These are phyloP conservation scores for Arabidopsis arenosa DNA, from an alignment of 345 rosid species.

Conservation along the genomic window DNA sequence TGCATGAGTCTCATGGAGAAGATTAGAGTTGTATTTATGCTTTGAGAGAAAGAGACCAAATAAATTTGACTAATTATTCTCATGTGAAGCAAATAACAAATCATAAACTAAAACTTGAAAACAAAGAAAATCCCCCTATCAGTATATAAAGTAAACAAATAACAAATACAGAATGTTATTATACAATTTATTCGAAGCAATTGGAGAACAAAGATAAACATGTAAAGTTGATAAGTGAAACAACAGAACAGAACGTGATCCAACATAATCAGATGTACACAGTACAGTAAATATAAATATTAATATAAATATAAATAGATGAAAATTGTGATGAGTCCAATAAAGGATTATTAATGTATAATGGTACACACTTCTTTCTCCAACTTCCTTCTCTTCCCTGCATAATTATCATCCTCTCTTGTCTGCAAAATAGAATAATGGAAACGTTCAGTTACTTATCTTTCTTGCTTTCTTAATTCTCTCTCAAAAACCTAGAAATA, in stretches of 20 bases:
- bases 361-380: conserved; percentile 39
- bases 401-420: conserved; percentile 38
- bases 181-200: conserved; percentile 32
- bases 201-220: conserved; percentile 15
- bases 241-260: conserved; percentile 27
- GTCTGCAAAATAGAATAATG: conserved; percentile 23
- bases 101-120: background rate
- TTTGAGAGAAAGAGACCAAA: no score
- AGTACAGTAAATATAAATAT: conserved; percentile 22
- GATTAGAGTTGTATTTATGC: no score
- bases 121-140: background rate
- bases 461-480: conserved; percentile 13
- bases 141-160: background rate
- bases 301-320: background rate
- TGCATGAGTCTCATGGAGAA: no score
- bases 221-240: conserved; percentile 20
- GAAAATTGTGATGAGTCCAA: conserved; percentile 6
- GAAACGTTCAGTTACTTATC: background rate
- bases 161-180: conserved; percentile 9
- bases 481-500: background rate
- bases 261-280: conserved; percentile 37
- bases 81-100: background rate
- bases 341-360: conserved; percentile 32
- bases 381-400: conserved; percentile 41
- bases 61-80: background rate